Evolutionary conservation across 2,329 filamentous ascomycete species (phyloP), one percentile per base, ranked within the genome.

Genomic region (Botrytis elliptica): DNA sequence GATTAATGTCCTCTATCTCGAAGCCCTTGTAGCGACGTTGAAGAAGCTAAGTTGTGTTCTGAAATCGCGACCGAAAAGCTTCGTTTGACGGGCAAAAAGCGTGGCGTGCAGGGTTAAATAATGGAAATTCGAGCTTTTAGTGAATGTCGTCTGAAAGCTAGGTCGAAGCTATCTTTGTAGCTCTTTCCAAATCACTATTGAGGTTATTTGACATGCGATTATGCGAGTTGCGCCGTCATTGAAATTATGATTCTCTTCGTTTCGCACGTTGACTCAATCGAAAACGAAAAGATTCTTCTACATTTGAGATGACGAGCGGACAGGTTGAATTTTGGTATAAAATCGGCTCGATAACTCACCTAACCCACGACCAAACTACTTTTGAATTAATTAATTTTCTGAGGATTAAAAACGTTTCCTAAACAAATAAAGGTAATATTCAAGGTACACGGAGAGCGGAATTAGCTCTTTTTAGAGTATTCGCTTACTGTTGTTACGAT

Each of bases 271-370:
- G 10, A 40, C 25, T n/a, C 42, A 71, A 46, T 71, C 18, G 69
- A 65, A 71, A 71, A 71, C 49, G 36, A 71, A 71, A 71, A 71
- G 60, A 71, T 71, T 71, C 66, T 69, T 69, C 66, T 69, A 33
- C 52, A 69, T 57, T 22, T 59, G 66, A 40, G 59, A 71, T 71
- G 69, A 71, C 69, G 69, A 46, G 57, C 38, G 69, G 52, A 71
- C 69, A 71, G 49, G 57, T 71, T 71, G 55, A 42, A 49, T 64
- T 71, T 71, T 59, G 33, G 57, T n/a, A 64, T n/a, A 64, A 64
- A 63, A 40, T 63, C 36, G 16, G 33, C 25, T 55, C 49, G 49
- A 55, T 55, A 46, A 62, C 38, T 29, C 29, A 49, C 69, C 59
- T 71, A 64, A 71, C 69, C 69, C 69, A 71, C 44, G 14, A 25